Evolutionary conservation across 192 early-diverging fungal species (phyloP).

Genomic region (Jimgerdemannia lactiflua): DNA sequence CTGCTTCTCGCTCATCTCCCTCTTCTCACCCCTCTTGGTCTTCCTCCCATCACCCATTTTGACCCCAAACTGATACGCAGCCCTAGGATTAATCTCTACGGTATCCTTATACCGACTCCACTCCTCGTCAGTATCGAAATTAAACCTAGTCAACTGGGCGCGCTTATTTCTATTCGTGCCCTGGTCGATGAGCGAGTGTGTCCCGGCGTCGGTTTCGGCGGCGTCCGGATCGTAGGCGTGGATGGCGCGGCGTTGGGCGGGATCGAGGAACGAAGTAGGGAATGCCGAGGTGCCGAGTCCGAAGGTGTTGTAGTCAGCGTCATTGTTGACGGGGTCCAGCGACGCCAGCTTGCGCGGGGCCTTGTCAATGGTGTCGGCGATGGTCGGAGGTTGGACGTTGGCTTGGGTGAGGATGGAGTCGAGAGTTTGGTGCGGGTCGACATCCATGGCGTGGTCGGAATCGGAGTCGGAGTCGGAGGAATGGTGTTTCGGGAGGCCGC

Average conservation of each 20-base stretch:
- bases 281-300: conserved; percentile 40
- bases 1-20: conserved; percentile 41
- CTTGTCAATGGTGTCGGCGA: conserved; percentile 13
- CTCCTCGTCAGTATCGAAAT: conserved; percentile 80
- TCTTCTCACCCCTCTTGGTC: conserved; percentile 37
- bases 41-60: conserved; percentile 66
- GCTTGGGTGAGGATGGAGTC: not conserved
- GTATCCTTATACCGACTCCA: conserved; percentile 71
- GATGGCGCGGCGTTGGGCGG: conserved; percentile 1
- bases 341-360: conserved; percentile 13
- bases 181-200: conserved; percentile 57
- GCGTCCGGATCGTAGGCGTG: conserved; percentile 53
- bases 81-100: conserved; percentile 71
- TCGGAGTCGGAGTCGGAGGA: conserved; percentile 31
- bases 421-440: conserved; percentile 4
- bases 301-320: conserved; percentile 48
- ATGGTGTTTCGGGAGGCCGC: conserved; percentile 18
- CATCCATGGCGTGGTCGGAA: conserved; percentile 10
- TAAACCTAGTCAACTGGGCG: conserved; percentile 65
- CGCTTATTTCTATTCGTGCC: conserved; percentile 70
- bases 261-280: conserved; percentile 32
- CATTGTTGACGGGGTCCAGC: conserved; percentile 33
- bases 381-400: not conserved
- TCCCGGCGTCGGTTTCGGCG: conserved; percentile 42
- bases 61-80: conserved; percentile 74